Percentiles rank a stretch among this genome's conserved stretches.
These are phyloP conservation scores for Cicer cuneatum DNA, from an alignment of 306 rosid genomes.

Conservation along the genomic window DNA sequence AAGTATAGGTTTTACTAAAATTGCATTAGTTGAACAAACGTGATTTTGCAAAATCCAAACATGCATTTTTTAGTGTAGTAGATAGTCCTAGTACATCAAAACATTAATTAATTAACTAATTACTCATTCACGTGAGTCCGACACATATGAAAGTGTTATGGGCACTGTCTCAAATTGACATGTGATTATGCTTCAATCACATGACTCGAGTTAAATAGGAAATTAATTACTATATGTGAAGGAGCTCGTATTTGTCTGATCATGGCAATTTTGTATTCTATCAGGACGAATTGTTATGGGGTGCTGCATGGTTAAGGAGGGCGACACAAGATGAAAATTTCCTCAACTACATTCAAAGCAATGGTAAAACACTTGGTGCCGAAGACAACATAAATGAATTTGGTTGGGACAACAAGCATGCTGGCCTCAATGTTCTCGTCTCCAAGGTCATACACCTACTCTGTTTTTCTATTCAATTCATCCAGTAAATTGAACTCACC, in stretches of 20 bases:
- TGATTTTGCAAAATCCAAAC: no score
- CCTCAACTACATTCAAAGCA: constrained; percentile 72
- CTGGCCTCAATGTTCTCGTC: constrained; percentile 88
- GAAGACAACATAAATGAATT: constrained; percentile 86
- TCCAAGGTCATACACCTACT: constrained; percentile 64
- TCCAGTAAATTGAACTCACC: neutral
- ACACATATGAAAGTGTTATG: constrained; percentile 17
- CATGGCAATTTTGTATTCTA: neutral
- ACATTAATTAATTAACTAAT: neutral
- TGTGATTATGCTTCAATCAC: constrained; percentile 39
- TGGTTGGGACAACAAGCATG: constrained; percentile 99
- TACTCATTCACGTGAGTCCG: constrained; percentile 16
- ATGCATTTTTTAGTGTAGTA: no score
- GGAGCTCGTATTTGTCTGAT: neutral
- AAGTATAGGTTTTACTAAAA: no score
- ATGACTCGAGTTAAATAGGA: constrained; percentile 13
- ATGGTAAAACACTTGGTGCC: constrained; percentile 86
- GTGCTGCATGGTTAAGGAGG: constrained; percentile 95
- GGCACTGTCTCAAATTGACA: neutral
- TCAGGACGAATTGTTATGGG: constrained; percentile 91
- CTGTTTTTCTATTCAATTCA: neutral
- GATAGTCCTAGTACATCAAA: no score
- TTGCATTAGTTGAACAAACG: no score
- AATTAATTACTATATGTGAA: neutral
- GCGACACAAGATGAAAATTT: constrained; percentile 68